Evolutionary conservation across 345 rosid species (phyloP).

Genomic region (Toxicodendron radicans): DNA sequence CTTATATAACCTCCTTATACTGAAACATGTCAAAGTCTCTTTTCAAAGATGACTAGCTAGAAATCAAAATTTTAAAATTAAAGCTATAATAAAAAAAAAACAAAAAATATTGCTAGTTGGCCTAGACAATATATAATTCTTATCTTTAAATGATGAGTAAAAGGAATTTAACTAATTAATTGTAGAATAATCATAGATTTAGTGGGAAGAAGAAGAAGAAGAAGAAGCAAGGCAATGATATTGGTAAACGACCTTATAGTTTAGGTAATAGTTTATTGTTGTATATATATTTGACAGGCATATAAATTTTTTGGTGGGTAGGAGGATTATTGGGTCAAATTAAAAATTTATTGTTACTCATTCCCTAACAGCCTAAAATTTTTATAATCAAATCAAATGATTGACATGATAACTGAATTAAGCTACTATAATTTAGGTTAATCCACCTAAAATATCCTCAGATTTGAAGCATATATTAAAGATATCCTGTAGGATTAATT

Average conservation of each 20-base stretch:
- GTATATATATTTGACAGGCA: not conserved
- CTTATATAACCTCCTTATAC: too few relatives aligned
- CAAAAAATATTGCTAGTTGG: slow-evolving; percentile 18
- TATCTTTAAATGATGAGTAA: not conserved
- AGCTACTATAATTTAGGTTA: not conserved
- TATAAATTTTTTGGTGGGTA: slow-evolving; percentile 15
- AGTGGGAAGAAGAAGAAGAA: slow-evolving; percentile 4
- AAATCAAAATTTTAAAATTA: too few relatives aligned
- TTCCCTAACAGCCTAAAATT: not conserved
- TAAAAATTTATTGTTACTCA: slow-evolving; percentile 14
- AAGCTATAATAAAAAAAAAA: not conserved
- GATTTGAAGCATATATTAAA: too few relatives aligned
- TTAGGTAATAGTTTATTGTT: not conserved
- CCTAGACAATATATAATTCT: not conserved
- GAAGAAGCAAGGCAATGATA: slow-evolving; percentile 12
- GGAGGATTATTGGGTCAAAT: slow-evolving; percentile 14
- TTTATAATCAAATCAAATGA: slow-evolving; percentile 12
- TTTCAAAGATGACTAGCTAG: too few relatives aligned
- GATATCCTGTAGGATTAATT: not conserved
- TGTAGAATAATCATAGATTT: slow-evolving; percentile 4
- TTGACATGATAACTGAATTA: slow-evolving; percentile 4
- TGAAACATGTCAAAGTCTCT: too few relatives aligned
- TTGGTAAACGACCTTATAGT: not conserved
- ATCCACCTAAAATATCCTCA: too few relatives aligned
- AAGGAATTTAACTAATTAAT: slow-evolving; percentile 6